Evolutionary conservation across 2,329 filamentous ascomycete species (phyloP), one percentile per base, ranked within the genome.

Genomic region (Penicillium griseofulvum): DNA sequence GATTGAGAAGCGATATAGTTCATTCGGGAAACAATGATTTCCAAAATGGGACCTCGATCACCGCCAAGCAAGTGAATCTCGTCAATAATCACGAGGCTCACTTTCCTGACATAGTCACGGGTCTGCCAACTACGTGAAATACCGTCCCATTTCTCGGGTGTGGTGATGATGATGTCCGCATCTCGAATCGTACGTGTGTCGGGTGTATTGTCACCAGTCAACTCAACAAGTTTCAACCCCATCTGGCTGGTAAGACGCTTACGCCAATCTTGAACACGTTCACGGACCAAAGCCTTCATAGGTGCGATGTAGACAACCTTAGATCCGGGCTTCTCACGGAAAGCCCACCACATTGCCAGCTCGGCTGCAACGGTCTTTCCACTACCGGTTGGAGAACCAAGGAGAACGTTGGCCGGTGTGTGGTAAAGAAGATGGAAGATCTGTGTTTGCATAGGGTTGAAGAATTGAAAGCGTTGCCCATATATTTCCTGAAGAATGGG

Each of bases 141-240:
- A 83, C 95, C 95, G 71, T 99, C 95, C 94, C 94, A 99, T 72
- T 99, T 99, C 76, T 99, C 94, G n/a, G 94, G 95, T 0, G 95
- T 99, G 0, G 94, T 99, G 66, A 99, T 91, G 66, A 99, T 99
- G 59, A 99, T 91, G 71, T 99, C 94, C 4, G 94, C 94, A 69
- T 97, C 89, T 64, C 92, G 86, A 65, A 99, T 99, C 0, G 93
- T 97, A 48, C 91, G 83, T 0, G 94, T 99, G 69, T 99, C 94
- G 0, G 95, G 95, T 0, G 95, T 99, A 68, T 97, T 99, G 77
- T 99, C 94, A 79, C 89, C 92, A 12, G 95, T 99, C 78, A 99
- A 79, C 75, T 99, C 94, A 16, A 99, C 94, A 19, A 99, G 80
- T 73, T 91, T 95, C 59, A 97, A 73, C 0, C 92, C 91, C 78